Conservation (phyloP, 1,139 yeast species). For the Hemisphaericaspora xylanilytica region DNA sequence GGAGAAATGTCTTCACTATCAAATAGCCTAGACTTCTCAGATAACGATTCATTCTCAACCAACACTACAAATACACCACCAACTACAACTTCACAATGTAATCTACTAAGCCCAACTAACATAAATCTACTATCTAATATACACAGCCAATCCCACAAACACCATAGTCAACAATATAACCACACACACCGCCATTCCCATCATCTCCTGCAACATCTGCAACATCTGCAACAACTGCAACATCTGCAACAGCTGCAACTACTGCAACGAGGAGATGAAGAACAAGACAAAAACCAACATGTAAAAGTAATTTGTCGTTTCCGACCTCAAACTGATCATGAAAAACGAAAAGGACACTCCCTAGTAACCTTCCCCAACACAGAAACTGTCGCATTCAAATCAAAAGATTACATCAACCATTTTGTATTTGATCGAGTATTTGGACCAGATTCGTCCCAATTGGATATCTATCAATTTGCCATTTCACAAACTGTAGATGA, state of each 20-base stretch:
- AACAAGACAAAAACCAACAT: background rate
- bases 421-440: constrained; percentile 73
- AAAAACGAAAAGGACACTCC: constrained; percentile 20
- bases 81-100: background rate
- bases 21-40: constrained; percentile 1
- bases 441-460: constrained; percentile 47
- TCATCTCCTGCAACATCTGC: no score
- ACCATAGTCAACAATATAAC: no score
- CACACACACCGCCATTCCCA: no score
- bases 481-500: constrained; percentile 62
- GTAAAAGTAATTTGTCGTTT: constrained; percentile 68
- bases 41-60: background rate
- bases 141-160: no score
- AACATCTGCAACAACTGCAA: no score
- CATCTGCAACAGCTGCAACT: background rate
- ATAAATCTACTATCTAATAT: background rate
- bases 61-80: background rate
- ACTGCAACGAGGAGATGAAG: background rate
- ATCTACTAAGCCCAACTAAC: background rate
- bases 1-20: background rate
- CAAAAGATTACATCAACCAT: constrained; percentile 30
- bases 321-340: constrained; percentile 48
- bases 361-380: constrained; percentile 21
- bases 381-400: constrained; percentile 26
- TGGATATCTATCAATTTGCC: constrained; percentile 62